Conservation (phyloP, 306 rosid genomes). For the Castanea crenata region DNA sequence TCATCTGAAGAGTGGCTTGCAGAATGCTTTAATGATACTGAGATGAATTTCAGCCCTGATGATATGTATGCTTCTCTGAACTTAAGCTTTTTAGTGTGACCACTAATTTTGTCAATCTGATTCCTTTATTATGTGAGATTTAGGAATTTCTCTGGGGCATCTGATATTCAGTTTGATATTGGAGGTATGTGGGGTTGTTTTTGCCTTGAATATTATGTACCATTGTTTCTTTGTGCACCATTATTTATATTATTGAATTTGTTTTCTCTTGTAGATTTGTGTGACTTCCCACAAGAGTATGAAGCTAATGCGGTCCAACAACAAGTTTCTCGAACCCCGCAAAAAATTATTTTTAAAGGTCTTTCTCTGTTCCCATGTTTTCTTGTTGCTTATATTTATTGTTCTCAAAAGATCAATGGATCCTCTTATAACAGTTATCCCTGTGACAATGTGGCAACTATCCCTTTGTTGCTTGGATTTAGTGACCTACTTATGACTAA, state of each 20-base stretch:
- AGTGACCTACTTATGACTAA: not conserved
- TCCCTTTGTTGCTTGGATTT: not conserved
- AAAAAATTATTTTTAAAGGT: constrained; percentile 75
- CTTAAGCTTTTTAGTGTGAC: constrained; percentile 11
- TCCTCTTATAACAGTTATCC: constrained; percentile 7
- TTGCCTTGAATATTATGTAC: not conserved
- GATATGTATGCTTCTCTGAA: constrained; percentile 57
- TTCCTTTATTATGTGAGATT: constrained; percentile 28
- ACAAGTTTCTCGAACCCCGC: constrained; percentile 38
- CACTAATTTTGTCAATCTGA: constrained; percentile 24
- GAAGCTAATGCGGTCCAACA: constrained; percentile 44
- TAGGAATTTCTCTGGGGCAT: constrained; percentile 59
- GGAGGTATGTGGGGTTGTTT: constrained; percentile 49
- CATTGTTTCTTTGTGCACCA: not conserved
- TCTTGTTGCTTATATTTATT: constrained; percentile 10
- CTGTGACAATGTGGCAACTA: not conserved
- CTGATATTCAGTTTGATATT: constrained; percentile 52
- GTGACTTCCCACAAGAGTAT: constrained; percentile 40
- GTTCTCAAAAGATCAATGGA: not conserved
- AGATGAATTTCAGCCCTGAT: constrained; percentile 58
- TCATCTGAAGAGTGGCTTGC: constrained; percentile 78
- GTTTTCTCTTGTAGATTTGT: constrained; percentile 39
- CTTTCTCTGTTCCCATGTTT: constrained; percentile 7
- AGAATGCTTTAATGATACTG: constrained; percentile 66
- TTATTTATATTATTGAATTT: constrained; percentile 7